phyloP scores from a whole-genome alignment of 2,329 filamentous ascomycete species.

The Colletotrichum aenigma region DNA sequence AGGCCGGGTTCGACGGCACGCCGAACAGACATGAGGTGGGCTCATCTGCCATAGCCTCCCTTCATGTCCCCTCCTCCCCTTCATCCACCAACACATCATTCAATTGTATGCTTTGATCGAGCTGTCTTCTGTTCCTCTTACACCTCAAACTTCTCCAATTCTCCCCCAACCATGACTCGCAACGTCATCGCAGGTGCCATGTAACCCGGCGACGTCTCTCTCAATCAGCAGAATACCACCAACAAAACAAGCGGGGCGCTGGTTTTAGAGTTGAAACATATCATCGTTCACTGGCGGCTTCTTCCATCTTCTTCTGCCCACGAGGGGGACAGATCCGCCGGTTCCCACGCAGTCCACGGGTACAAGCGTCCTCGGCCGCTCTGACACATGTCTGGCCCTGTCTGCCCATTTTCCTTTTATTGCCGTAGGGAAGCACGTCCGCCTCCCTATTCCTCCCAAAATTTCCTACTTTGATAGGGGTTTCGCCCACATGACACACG shows the following conservation, averaged over 20 bases:
- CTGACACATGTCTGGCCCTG: conserved; percentile 1
- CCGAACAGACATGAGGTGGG: background rate
- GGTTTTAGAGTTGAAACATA: conserved; percentile 20
- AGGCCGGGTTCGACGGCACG: background rate
- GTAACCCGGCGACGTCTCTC: background rate
- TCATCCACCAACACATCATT: background rate
- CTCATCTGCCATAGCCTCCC: background rate
- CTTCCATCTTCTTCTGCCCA: background rate
- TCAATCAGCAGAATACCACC: background rate
- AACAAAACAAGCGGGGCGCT: conserved; percentile 7
- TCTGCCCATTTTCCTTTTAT: background rate
- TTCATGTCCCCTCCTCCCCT: background rate
- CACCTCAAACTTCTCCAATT: background rate
- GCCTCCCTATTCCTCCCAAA: background rate
- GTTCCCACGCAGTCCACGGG: background rate
- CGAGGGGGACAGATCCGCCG: background rate
- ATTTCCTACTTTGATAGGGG: conserved; percentile 4
- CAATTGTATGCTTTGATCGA: background rate
- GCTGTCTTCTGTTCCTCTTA: background rate
- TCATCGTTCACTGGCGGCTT: background rate
- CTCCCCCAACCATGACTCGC: background rate
- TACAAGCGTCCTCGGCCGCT: background rate
- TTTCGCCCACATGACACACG: conserved; percentile 6
- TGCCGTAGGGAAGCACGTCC: conserved; percentile 2
- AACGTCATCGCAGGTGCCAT: conserved; percentile 1